Evolutionary conservation across 345 rosid genomes (phyloP), one percentile per base, ranked within the genome.

Genomic region (Noccaea caerulescens): DNA sequence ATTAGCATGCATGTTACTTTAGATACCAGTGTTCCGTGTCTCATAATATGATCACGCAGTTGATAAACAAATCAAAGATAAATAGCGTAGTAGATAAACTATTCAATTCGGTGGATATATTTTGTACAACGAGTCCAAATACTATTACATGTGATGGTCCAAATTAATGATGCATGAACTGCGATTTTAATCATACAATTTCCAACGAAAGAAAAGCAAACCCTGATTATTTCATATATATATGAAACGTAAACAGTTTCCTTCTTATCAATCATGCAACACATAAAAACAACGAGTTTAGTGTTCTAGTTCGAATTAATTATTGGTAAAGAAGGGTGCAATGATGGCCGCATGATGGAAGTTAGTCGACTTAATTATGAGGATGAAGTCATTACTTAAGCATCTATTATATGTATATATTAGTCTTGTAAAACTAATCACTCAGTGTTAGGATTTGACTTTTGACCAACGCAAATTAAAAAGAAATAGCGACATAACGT

Each of bases 1-100:
- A 84, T 70, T 68, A 77, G 81, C 87, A 84, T 80, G 81, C 87
- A 84, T 80, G 88, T 81, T 84, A 80, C 79, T 60, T 66, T 64
- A 30, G 87, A 80, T 73, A 71, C 81, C 62, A 70, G 23, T 67
- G 62, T 66, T 68, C 13, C 62, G 23, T 59, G 63, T 51, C 42
- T 14, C 36, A 74, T 53, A 27, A 73, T 56, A 66, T 32, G 58
- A 54, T 53, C 39, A 32, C 53, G 20, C 23, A 16, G 42, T 25
- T 37, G 58, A 37, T 73, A 9, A 23, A 47, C 12, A 72, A 38
- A 30, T 32, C 43, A 60, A 33, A 30, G 62, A 42, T 16, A 44
- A 51, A 50, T 58, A 33, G 51, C 47, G 39, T 51, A 66, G 27
- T 46, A 66, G 54, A 51, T 58, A 60, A 44, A 53, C 37, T 65